Base-by-base conservation (phyloP, 345 rosid species). In the Rhodomyrtus tomentosa region DNA sequence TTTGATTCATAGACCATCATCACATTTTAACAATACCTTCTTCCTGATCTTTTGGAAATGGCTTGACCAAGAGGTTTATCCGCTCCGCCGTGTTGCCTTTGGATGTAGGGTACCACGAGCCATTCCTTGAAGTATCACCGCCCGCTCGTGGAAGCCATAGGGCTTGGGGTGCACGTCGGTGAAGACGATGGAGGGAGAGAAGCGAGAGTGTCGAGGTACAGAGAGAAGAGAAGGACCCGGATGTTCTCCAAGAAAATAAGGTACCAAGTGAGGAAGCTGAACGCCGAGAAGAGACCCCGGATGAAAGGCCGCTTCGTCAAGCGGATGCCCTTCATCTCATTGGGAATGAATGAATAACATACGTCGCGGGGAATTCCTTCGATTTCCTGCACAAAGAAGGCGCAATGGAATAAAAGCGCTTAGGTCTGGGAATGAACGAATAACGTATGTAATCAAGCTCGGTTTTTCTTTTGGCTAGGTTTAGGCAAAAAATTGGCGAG, bases 281-380 rank as follows among this genome's bases (percentile, higher is more conserved):
- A 96, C 54, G 99, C 99, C 3, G 98, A 96, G 92, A 94, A 94
- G 86, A 93, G 97, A 92, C 99, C 99, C 6, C 84, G 99, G 83
- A 94, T 96, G 98, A 96, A 96, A 90, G 99, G 99, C 56, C 93
- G 99, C 85, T 96, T 96, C 82, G 94, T 96, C 25, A 96, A 96
- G 91, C 92, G 95, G 88, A 36, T 94, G 72, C 55, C 87, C 55
- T 42, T 80, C 82, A 32, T 32, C 76, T 68, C 32, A 36, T 4
- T 32, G 76, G 45, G 25, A 36, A 68, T 68, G 25, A 68, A 36
- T 20, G 7, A 18, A 32, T 36, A 68, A 32, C 45, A 18, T 36
- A 10, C 22, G 55, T 7, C 12, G 22, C 10, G 14, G 16, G 21
- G 53, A 80, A 25, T 80, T n/a, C 55, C 82, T 49, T 80, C 13